Percentiles rank a stretch among this genome's conserved stretches.
These are phyloP conservation scores for Ceratocystiopsis sp. DNA, from an alignment of 2,329 filamentous ascomycete genomes.

Conservation along the genomic window DNA sequence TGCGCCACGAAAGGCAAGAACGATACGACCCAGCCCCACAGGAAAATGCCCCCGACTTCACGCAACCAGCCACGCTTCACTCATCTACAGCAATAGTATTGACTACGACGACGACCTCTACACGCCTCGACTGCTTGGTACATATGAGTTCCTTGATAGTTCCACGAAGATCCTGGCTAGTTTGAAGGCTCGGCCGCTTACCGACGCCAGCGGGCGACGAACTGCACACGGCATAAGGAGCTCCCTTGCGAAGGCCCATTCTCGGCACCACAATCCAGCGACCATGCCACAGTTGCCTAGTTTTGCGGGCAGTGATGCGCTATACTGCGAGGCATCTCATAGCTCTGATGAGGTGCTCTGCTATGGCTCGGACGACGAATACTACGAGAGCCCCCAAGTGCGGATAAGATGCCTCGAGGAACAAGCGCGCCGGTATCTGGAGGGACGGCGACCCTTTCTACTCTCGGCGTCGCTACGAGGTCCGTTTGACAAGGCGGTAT, in stretches of 20 bases:
- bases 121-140: too few species aligned
- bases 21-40: slow-evolving; percentile 4
- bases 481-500: slow-evolving; percentile 35
- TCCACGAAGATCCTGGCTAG: too few species aligned
- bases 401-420: slow-evolving; percentile 39
- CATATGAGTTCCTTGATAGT: too few species aligned
- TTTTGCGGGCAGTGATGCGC: slow-evolving; percentile 1
- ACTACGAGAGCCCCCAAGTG: slow-evolving; percentile 27
- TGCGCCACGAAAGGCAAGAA: slow-evolving; percentile 6
- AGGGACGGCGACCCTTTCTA: slow-evolving; percentile 37
- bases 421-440: slow-evolving; percentile 39
- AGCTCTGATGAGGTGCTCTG: slow-evolving; percentile 31
- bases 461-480: slow-evolving; percentile 44
- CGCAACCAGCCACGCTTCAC: slow-evolving; percentile 1
- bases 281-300: slow-evolving; percentile 3
- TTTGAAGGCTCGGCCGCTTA: too few species aligned
- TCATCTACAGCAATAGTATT: too few species aligned
- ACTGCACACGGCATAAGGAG: background rate
- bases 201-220: background rate
- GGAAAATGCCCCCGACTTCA: background rate
- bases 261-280: background rate
- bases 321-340: slow-evolving; percentile 19
- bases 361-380: slow-evolving; percentile 39
- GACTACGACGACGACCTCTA: too few species aligned
- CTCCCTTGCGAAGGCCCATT: background rate